Percentiles rank a stretch among this genome's conserved stretches.
Conservation (phyloP, 495 filamentous ascomycete species). For the Penicillium chermesinum region DNA sequence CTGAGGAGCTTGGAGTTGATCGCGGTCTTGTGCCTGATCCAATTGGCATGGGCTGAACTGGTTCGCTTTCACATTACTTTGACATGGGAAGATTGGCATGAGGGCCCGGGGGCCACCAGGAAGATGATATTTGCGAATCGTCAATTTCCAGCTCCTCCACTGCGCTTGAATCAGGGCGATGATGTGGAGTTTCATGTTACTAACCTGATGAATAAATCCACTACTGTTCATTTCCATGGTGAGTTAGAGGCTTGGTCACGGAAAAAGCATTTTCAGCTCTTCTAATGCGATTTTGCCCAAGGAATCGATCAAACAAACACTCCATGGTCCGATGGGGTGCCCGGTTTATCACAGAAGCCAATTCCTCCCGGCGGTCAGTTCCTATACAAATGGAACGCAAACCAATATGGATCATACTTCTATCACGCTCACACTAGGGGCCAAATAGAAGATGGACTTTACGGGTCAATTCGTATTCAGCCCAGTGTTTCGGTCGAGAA, state of each 20-base stretch:
- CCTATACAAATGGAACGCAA: conserved; percentile 44
- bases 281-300: neutral
- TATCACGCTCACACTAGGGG: conserved; percentile 49
- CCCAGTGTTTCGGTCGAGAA: neutral
- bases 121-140: conserved; percentile 50
- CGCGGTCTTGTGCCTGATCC: neutral
- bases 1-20: neutral
- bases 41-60: neutral
- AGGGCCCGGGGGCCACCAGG: conserved; percentile 28
- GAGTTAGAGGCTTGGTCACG: conserved; percentile 6
- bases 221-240: conserved; percentile 46
- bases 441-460: conserved; percentile 49
- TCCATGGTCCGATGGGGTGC: conserved; percentile 50
- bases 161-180: conserved; percentile 53
- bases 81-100: conserved; percentile 33
- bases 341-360: conserved; percentile 42
- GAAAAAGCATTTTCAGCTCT: neutral
- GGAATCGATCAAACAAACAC: conserved; percentile 19
- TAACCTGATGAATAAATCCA: conserved; percentile 45
- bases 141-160: conserved; percentile 50
- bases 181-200: conserved; percentile 46
- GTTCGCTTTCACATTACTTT: conserved; percentile 10
- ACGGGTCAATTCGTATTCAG: conserved; percentile 39
- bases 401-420: conserved; percentile 44
- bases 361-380: conserved; percentile 42